Conservation (phyloP, 192 early-diverging fungal species). For the Powellomyces hirtus region DNA sequence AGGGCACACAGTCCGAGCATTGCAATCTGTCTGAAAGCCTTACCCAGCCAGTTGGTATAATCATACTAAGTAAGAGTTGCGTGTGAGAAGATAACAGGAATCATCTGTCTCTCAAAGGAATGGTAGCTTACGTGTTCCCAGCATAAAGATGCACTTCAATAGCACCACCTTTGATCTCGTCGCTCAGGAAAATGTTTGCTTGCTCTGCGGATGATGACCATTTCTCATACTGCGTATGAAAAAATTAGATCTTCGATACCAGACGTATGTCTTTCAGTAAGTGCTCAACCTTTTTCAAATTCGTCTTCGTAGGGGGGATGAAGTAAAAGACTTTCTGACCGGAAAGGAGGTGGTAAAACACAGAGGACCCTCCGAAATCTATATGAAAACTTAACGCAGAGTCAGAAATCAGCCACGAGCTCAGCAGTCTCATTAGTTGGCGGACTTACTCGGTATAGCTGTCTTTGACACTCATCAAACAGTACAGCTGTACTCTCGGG, state of each 20-base stretch:
- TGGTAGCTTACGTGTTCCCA: constrained; percentile 75
- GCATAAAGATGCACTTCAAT: constrained; percentile 71
- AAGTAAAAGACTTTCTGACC: constrained; percentile 90
- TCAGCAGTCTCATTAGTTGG: no score
- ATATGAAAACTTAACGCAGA: constrained; percentile 58
- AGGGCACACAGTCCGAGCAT: no score
- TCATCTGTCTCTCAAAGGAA: background rate
- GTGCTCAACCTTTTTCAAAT: constrained; percentile 67
- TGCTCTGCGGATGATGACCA: constrained; percentile 90
- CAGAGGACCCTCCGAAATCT: constrained; percentile 81
- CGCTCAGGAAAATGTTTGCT: constrained; percentile 75
- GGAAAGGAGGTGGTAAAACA: constrained; percentile 87
- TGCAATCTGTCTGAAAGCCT: no score
- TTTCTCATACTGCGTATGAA: constrained; percentile 69
- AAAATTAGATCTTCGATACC: no score
- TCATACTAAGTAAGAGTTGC: no score
- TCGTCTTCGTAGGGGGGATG: constrained; percentile 75
- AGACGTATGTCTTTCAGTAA: no score
- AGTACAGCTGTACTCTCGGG: constrained; percentile 87
- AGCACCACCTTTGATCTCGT: constrained; percentile 72
- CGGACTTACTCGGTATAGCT: constrained; percentile 79
- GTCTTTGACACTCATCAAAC: constrained; percentile 89
- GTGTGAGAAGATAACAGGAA: background rate
- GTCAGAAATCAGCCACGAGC: background rate
- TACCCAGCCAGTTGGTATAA: constrained; percentile 90